Evolutionary conservation across 2,329 filamentous ascomycete species (phyloP), one percentile per base, ranked within the genome.

Genomic region (Paecilomyces sp.): DNA sequence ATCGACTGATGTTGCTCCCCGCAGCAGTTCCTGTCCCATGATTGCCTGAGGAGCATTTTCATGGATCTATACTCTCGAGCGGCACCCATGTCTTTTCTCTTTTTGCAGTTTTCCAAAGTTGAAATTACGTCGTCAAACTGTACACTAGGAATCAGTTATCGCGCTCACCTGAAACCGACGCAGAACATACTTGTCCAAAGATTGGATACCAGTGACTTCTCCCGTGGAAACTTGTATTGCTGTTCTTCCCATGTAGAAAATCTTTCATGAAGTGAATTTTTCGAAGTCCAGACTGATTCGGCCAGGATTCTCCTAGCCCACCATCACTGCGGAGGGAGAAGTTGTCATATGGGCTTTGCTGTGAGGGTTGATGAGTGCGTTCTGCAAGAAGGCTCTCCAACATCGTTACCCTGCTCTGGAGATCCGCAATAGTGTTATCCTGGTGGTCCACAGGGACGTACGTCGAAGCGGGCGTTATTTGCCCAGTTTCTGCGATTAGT

Each of bases 181-280:
- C 63, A 11, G 60, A 62, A 8, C 64, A 61, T 12, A 64, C 63
- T 15, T 65, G 30, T 55, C 34, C 62, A 52, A 73, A 58, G 15
- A 71, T 70, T 6, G 58, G 31, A 73, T 61, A 58, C 28, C 66
- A 69, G 59, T 72, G 68, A 36, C 67, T 71, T 18, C 71, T 69
- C 31, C 71, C 71, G 55, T 68, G 70, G 56, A 68, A 73, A 34
- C 65, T 62, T 2, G 70, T 71, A 15, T 66, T 69, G 3, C 61
- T 60, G 53, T 68, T 72, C 55, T 68, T 72, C 12, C 71, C 71
- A 0, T 71, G 67, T 30, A 74, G 72, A 52, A 63, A 70, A 41
- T 67, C 67, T 0, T 69, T 66, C 18, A 73, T 58, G 41, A 66
- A 65, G 5, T 66, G 65, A 12, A 74, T 67, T 5, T 67, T 61